Percentiles rank a stretch among this genome's conserved stretches.
Conservation (phyloP, 108 stramenopile species). For the Nitzschia sp. region DNA sequence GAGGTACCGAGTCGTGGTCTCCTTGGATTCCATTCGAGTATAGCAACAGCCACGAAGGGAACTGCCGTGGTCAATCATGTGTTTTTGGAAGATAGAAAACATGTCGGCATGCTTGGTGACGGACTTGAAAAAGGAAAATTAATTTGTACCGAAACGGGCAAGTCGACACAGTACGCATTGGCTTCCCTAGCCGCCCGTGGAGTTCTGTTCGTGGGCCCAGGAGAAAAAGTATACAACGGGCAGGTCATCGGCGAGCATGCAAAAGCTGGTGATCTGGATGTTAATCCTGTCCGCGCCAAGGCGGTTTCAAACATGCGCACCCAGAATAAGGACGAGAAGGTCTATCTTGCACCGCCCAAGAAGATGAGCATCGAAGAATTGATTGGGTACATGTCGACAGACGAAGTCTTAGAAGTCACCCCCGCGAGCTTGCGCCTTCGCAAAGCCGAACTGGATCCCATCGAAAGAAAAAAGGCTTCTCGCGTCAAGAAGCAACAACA, state of each 20-base stretch:
- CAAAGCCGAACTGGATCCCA: slow-evolving; percentile 79
- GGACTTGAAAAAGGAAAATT: slow-evolving; percentile 88
- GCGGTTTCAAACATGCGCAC: slow-evolving; percentile 92
- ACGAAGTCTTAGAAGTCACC: slow-evolving; percentile 97
- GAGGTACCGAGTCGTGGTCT: slow-evolving; percentile 95
- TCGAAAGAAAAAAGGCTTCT: slow-evolving; percentile 51
- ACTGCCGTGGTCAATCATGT: slow-evolving; percentile 92
- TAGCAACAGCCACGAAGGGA: slow-evolving; percentile 89
- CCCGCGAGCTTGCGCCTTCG: slow-evolving; percentile 88
- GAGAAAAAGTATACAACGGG: slow-evolving; percentile 88
- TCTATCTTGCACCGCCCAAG: slow-evolving; percentile 84
- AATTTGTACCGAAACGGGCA: slow-evolving; percentile 85
- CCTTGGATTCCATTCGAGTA: slow-evolving; percentile 91
- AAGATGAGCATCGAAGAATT: slow-evolving; percentile 90
- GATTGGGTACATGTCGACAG: slow-evolving; percentile 84
- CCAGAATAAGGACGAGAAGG: slow-evolving; percentile 86
- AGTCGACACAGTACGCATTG: slow-evolving; percentile 86
- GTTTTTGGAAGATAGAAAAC: slow-evolving; percentile 85
- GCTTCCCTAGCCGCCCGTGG: slow-evolving; percentile 79
- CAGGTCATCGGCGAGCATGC: slow-evolving; percentile 96
- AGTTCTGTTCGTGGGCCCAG: slow-evolving; percentile 87
- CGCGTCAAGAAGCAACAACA: slow-evolving; percentile 72
- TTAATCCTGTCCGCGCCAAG: slow-evolving; percentile 82
- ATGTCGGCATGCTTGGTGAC: slow-evolving; percentile 71
- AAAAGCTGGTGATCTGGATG: slow-evolving; percentile 54